Evolutionary conservation across 192 early-diverging fungal genomes (phyloP).

Genomic region (Fimicolochytrium jonesii): DNA sequence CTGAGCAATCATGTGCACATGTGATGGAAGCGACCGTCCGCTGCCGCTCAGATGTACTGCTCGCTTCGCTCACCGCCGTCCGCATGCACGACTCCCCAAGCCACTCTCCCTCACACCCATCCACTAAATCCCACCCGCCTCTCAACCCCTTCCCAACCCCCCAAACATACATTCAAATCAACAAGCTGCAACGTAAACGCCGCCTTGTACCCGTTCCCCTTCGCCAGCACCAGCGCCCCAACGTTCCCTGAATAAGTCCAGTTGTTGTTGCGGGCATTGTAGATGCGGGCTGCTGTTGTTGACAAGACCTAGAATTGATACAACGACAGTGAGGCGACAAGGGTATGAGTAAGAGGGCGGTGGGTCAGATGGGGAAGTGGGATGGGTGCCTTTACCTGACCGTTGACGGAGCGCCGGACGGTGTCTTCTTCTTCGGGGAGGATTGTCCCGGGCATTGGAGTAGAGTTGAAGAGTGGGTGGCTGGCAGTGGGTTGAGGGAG

Average conservation of each 20-base stretch:
- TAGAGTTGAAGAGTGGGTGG: no score
- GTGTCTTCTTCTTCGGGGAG: slow-evolving; percentile 3
- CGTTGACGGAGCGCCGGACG: neutral
- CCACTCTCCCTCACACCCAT: no score
- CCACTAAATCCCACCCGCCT: no score
- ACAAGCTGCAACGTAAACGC: slow-evolving; percentile 30
- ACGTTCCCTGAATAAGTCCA: slow-evolving; percentile 29
- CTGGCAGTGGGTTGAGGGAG: no score
- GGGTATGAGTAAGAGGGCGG: neutral
- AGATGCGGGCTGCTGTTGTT: slow-evolving; percentile 36
- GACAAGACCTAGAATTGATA: slow-evolving; percentile 25
- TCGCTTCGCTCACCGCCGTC: no score
- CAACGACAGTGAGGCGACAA: neutral
- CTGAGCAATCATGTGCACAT: no score
- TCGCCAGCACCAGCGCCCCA: slow-evolving; percentile 35
- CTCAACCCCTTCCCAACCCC: no score
- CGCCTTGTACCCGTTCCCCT: neutral
- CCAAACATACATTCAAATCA: slow-evolving; percentile 40
- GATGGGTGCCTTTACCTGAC: neutral
- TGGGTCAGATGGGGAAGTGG: neutral
- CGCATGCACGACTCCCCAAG: neutral
- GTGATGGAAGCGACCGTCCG: no score
- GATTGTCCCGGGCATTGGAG: slow-evolving; percentile 15
- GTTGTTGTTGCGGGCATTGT: slow-evolving; percentile 28
- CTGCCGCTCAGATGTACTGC: no score